These are phyloP conservation scores for Schwanniomyces vanrijiae DNA, from an alignment of 805 yeast species.

Conservation along the genomic window DNA sequence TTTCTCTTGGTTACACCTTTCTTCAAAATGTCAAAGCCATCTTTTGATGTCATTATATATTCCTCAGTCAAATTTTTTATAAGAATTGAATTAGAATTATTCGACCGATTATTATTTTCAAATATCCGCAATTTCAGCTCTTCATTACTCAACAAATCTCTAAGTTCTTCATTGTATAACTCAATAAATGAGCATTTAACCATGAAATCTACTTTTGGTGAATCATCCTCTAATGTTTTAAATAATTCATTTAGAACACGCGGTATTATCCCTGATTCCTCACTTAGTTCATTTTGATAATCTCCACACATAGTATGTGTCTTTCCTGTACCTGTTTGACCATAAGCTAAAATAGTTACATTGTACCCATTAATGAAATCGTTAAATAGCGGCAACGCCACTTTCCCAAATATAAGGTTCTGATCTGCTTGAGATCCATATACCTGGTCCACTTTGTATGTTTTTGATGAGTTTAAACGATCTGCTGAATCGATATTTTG, in stretches of 20 bases:
- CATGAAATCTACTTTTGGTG: slow-evolving; percentile 47
- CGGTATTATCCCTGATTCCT: slow-evolving; percentile 59
- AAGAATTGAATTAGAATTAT: slow-evolving; percentile 31
- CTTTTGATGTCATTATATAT: slow-evolving; percentile 50
- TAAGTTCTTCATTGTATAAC: slow-evolving; percentile 81
- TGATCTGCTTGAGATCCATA: slow-evolving; percentile 85
- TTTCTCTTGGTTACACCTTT: slow-evolving; percentile 60
- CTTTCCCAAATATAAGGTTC: slow-evolving; percentile 58
- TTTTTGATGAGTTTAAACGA: slow-evolving; percentile 32
- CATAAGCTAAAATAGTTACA: slow-evolving; percentile 76
- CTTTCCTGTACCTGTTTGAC: slow-evolving; percentile 89
- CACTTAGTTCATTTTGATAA: slow-evolving; percentile 9
- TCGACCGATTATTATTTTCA: slow-evolving; percentile 23
- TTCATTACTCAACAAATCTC: slow-evolving; percentile 65
- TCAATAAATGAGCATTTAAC: slow-evolving; percentile 83
- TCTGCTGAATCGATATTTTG: slow-evolving; percentile 29
- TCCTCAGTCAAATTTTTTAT: slow-evolving; percentile 69
- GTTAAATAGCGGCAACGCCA: slow-evolving; percentile 69
- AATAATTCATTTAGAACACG: slow-evolving; percentile 53
- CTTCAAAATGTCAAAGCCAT: slow-evolving; percentile 56
- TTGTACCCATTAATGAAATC: slow-evolving; percentile 65
- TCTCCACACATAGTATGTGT: slow-evolving; percentile 72
- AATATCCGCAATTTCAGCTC: slow-evolving; percentile 36
- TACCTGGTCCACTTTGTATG: slow-evolving; percentile 74
- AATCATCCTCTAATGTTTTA: slow-evolving; percentile 20